Conservation (phyloP, 345 rosid species). For the Gossypium bickii region DNA sequence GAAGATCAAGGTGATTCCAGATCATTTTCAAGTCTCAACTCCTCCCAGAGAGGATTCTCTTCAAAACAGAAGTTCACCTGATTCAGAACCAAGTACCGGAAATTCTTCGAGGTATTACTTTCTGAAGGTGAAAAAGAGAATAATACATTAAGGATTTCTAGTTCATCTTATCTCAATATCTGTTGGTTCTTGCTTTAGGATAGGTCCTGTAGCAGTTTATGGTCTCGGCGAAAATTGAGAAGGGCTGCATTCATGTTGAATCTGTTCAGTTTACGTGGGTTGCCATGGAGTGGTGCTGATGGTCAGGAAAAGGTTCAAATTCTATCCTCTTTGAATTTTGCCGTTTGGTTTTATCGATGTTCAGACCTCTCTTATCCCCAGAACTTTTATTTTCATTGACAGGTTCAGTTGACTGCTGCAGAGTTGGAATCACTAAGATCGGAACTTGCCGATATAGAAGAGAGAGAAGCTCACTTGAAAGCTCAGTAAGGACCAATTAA, state of each 20-base stretch:
- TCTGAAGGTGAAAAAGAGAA: slow-evolving; percentile 1
- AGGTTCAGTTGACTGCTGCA: slow-evolving; percentile 67
- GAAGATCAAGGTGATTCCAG: slow-evolving; percentile 57
- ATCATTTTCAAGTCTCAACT: slow-evolving; percentile 64
- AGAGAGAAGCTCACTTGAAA: slow-evolving; percentile 79
- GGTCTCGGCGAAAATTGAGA: slow-evolving; percentile 45
- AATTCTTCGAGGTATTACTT: slow-evolving; percentile 42
- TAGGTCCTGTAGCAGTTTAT: slow-evolving; percentile 44
- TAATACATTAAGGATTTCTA: slow-evolving; percentile 4
- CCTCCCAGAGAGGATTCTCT: slow-evolving; percentile 29
- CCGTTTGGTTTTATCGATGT: slow-evolving; percentile 9
- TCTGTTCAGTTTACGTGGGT: slow-evolving; percentile 58
- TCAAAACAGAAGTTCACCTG: slow-evolving; percentile 38
- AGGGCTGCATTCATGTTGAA: slow-evolving; percentile 71
- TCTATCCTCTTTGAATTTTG: slow-evolving; percentile 9
- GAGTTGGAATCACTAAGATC: slow-evolving; percentile 82
- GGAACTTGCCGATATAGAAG: slow-evolving; percentile 77
- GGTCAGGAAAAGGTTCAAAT: slow-evolving; percentile 72
- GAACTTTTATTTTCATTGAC: slow-evolving; percentile 12
- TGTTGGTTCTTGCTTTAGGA: slow-evolving; percentile 42
- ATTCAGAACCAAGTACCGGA: slow-evolving; percentile 31
- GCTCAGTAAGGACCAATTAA: slow-evolving; percentile 63
- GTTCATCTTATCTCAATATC: slow-evolving; percentile 21
- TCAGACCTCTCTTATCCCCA: slow-evolving; percentile 6
- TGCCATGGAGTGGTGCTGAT: slow-evolving; percentile 59